Evolutionary conservation across 768 basidiomycete genomes (phyloP).

Genomic region (Udeniomyces megalosporus): DNA sequence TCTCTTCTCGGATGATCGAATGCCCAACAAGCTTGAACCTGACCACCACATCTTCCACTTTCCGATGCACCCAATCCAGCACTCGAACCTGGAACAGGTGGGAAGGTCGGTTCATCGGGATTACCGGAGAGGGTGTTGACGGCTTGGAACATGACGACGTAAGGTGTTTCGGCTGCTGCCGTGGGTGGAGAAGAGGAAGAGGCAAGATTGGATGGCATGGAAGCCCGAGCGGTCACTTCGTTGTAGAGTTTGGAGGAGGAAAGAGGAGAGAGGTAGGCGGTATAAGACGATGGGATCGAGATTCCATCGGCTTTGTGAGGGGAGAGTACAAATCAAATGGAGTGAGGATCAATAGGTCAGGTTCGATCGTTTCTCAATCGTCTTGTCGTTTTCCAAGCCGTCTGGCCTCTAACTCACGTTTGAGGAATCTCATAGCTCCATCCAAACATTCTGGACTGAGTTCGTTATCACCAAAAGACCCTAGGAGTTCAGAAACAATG

Average conservation of each 20-base stretch:
- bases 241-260: conserved; percentile 85
- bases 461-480: conserved; percentile 97
- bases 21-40: conserved; percentile 90
- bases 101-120: conserved; percentile 24
- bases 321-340: neutral
- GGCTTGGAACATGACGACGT: conserved; percentile 96
- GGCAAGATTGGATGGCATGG: conserved; percentile 41
- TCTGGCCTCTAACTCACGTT: conserved; percentile 43
- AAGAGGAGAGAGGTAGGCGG: conserved; percentile 81
- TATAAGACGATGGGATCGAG: conserved; percentile 91
- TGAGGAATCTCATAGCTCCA: conserved; percentile 82
- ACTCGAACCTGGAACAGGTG: too few species aligned
- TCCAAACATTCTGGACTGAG: conserved; percentile 95
- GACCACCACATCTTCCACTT: conserved; percentile 52
- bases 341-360: neutral
- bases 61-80: conserved; percentile 35
- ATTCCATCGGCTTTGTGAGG: conserved; percentile 63
- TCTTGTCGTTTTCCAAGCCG: too few species aligned
- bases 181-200: too few species aligned
- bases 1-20: conserved; percentile 86
- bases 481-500: conserved; percentile 83
- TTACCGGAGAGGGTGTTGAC: conserved; percentile 68
- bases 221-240: conserved; percentile 47
- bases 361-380: too few species aligned
- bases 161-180: conserved; percentile 56